Percentiles rank a stretch among this genome's conserved stretches.
phyloP scores from a whole-genome alignment of 2,329 filamentous ascomycete species.

The Ceratocystis huliohia region DNA sequence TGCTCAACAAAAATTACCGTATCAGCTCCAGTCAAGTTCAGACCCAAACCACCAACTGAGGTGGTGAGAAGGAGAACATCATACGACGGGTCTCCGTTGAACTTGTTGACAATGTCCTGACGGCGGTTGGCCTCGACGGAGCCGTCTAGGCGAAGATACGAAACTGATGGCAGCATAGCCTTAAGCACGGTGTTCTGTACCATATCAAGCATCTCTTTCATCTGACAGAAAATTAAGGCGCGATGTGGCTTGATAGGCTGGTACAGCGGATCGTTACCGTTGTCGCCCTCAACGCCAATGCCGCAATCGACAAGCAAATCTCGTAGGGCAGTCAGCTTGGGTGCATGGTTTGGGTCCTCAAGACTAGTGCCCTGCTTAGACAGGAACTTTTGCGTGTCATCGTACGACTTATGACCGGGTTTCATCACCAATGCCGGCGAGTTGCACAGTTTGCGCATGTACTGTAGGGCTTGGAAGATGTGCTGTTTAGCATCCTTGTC shows the following conservation, averaged over 20 bases:
- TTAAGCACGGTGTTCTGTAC: constrained; percentile 88
- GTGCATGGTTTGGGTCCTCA: constrained; percentile 76
- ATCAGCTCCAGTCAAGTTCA: constrained; percentile 92
- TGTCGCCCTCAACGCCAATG: constrained; percentile 64
- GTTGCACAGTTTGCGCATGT: constrained; percentile 99
- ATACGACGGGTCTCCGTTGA: constrained; percentile 95
- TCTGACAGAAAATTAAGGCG: constrained; percentile 94
- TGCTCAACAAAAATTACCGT: constrained; percentile 99
- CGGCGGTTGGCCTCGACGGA: constrained; percentile 83
- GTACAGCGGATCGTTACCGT: constrained; percentile 46
- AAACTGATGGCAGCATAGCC: constrained; percentile 80
- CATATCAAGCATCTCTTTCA: constrained; percentile 99
- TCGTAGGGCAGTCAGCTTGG: constrained; percentile 78
- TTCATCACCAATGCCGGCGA: constrained; percentile 94
- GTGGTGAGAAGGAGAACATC: constrained; percentile 90
- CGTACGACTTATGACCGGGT: constrained; percentile 79
- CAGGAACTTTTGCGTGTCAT: constrained; percentile 70
- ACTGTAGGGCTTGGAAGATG: constrained; percentile 97
- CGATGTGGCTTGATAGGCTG: constrained; percentile 91
- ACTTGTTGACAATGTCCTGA: constrained; percentile 96
- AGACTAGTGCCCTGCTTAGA: constrained; percentile 67
- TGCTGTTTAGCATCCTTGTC: constrained; percentile 95
- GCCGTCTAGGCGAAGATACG: constrained; percentile 87
- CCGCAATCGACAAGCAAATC: constrained; percentile 97
- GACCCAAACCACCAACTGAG: constrained; percentile 81